phyloP scores from a whole-genome alignment of 2,329 filamentous ascomycete genomes.

The Cladosporium colombiae region DNA sequence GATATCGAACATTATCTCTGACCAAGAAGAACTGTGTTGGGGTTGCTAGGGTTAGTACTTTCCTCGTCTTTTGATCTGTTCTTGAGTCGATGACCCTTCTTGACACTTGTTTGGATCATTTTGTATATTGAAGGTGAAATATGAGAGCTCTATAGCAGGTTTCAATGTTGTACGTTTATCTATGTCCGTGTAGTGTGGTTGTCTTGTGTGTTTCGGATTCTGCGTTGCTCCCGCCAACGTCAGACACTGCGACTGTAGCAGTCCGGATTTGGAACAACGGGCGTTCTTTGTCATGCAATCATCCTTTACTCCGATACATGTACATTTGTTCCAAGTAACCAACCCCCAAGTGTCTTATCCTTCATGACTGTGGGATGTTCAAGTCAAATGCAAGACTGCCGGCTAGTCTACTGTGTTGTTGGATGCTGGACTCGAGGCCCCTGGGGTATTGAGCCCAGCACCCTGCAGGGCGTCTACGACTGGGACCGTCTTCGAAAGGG shows the following conservation, averaged over 20 bases:
- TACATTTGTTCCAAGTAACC: neutral
- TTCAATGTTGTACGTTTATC: neutral
- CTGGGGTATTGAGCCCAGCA: neutral
- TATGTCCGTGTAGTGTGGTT: neutral
- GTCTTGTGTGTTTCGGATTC: neutral
- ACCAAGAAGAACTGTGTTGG: rapidly evolving
- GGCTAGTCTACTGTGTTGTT: neutral
- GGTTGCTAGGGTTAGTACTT: neutral
- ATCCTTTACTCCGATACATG: too few species aligned
- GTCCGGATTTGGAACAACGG: neutral
- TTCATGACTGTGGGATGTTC: neutral
- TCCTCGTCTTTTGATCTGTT: neutral
- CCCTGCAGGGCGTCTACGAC: neutral
- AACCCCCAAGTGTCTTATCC: neutral
- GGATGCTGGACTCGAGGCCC: neutral
- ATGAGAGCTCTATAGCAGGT: neutral
- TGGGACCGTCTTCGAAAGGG: neutral
- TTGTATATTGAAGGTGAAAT: neutral
- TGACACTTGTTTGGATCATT: neutral
- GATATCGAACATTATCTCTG: neutral
- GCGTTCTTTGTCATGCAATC: neutral
- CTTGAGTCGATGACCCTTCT: neutral
- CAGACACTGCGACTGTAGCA: neutral
- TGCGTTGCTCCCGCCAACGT: neutral
- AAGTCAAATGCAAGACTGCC: neutral